A percentile compares a stretch with the other conserved stretches of the same genome.
phyloP scores from a whole-genome alignment of 805 yeast genomes.

The Yamadazyma endophytica region DNA sequence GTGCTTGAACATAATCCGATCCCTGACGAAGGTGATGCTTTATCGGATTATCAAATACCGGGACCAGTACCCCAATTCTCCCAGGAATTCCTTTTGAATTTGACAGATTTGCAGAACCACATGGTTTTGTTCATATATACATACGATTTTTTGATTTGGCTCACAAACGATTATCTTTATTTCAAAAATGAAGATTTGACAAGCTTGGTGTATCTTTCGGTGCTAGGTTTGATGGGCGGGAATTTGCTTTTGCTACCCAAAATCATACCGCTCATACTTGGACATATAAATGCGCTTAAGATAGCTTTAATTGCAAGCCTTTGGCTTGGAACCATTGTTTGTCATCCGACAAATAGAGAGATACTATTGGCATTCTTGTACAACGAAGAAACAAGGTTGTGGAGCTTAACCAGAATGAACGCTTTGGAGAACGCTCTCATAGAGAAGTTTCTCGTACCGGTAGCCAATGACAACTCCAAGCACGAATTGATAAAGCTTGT shows the following conservation, averaged over 20 bases:
- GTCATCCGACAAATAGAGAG: slow-evolving; percentile 56
- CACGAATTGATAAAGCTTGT: slow-evolving; percentile 36
- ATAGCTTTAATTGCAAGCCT: slow-evolving; percentile 30
- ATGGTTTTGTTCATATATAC: slow-evolving; percentile 60
- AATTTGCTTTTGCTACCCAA: slow-evolving; percentile 26
- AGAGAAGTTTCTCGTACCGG: slow-evolving; percentile 8
- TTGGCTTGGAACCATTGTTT: slow-evolving; percentile 43
- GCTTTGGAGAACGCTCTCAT: slow-evolving; percentile 39
- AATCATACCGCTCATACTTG: slow-evolving; percentile 24
- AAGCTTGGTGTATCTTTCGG: slow-evolving; percentile 41
- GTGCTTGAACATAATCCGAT: slow-evolving; percentile 23
- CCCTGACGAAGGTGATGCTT: slow-evolving; percentile 44
- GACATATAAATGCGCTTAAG: slow-evolving; percentile 23
- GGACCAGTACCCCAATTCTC: slow-evolving; percentile 77
- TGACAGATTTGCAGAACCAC: slow-evolving; percentile 81
- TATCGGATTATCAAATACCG: slow-evolving; percentile 48
- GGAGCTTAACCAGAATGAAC: slow-evolving; percentile 45
- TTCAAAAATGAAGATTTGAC: slow-evolving; percentile 63
- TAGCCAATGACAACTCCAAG: slow-evolving; percentile 10
- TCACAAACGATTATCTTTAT: slow-evolving; percentile 54
- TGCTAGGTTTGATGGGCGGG: slow-evolving; percentile 21
- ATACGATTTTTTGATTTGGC: slow-evolving; percentile 53
- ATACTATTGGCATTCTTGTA: slow-evolving; percentile 43
- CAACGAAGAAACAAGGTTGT: slow-evolving; percentile 63
- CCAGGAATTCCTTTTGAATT: slow-evolving; percentile 69